Base-by-base conservation (phyloP, 768 basidiomycete species). In the Suillus paluster region DNA sequence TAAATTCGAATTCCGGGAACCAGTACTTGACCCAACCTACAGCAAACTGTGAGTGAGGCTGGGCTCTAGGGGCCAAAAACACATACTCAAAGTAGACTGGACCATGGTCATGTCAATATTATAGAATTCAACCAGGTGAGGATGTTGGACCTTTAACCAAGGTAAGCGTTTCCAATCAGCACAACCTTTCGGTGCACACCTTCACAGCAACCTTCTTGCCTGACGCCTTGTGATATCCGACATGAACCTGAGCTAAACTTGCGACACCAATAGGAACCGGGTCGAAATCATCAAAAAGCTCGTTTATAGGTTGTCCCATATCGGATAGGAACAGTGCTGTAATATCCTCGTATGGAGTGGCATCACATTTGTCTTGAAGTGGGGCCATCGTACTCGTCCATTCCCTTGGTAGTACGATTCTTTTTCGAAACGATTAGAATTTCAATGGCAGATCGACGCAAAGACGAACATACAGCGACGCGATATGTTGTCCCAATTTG, bases 1-100 rank as follows among this genome's bases (percentile, higher is more conserved):
- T 89, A 70, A 97, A 92, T 73, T 98, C 96, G 67, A 99, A 99
- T 58, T 95, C 89, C 1, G 97, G 97, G 74, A 99, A 99, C 83
- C 94, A 87, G 63, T 85, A 85, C 70, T 96, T 96, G 65, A 99
- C 88, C 85, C 93, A 90, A 19, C 89, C 89, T 88, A 56, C 14
- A 19, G 66, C 27, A 70, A 58, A 33, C 39, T 60, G 52, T 56
- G 27, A 52, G 30, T 10, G n/a, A 57, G 9, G 58, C 9, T 44
- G 14, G 14, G 33, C 19, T 39, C 12, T 38, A 23, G 23, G 30
- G 59, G 44, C 38, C 38, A 15, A 5, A 17, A 25, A 66, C 25
- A 41, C 82, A 21, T 64, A 88, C 89, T 87, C 9, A 92, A 78
- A 8, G 89, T 86, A 17, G 88, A 83, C 54, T 91, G 88, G 14